Evolutionary conservation across 352 stramenopile species (phyloP).

Genomic region (Pythium periplocum): DNA sequence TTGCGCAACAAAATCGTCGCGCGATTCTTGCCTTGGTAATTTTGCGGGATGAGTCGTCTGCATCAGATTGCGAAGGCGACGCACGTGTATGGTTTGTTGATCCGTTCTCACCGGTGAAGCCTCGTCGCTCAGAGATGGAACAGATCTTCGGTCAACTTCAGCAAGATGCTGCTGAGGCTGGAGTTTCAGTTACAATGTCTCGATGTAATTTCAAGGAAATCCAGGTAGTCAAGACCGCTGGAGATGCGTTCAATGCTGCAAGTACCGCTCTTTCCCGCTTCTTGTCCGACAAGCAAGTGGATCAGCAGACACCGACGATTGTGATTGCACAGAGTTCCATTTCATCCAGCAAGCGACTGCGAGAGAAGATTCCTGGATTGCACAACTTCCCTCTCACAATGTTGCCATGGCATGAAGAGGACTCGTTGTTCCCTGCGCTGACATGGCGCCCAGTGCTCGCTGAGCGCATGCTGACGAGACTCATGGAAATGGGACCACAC

Average conservation of each 20-base stretch:
- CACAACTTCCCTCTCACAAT: conserved; percentile 91
- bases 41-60: conserved; percentile 25
- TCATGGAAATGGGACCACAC: conserved; percentile 83
- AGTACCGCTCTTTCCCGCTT: conserved; percentile 85
- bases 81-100: conserved; percentile 66
- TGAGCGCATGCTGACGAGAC: conserved; percentile 68
- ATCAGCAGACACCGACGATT: conserved; percentile 64
- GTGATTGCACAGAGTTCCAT: conserved; percentile 82
- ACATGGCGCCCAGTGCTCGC: conserved; percentile 91
- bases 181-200: conserved; percentile 26
- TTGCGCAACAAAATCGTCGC: conserved; percentile 62
- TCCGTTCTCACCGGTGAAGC: conserved; percentile 50
- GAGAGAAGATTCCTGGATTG: conserved; percentile 82
- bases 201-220: conserved; percentile 49
- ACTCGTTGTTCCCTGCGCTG: conserved; percentile 83
- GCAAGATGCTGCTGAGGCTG: conserved; percentile 27
- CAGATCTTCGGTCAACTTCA: conserved; percentile 51
- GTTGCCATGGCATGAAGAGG: conserved; percentile 78
- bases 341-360: conserved; percentile 52
- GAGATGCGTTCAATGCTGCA: conserved; percentile 76
- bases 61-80: conserved; percentile 21
- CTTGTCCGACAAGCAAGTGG: conserved; percentile 75
- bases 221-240: conserved; percentile 73
- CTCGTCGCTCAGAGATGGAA: conserved; percentile 40
- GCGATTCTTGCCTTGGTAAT: conserved; percentile 50